Conservation (phyloP, 345 rosid species). For the Lagerstroemia speciosa region DNA sequence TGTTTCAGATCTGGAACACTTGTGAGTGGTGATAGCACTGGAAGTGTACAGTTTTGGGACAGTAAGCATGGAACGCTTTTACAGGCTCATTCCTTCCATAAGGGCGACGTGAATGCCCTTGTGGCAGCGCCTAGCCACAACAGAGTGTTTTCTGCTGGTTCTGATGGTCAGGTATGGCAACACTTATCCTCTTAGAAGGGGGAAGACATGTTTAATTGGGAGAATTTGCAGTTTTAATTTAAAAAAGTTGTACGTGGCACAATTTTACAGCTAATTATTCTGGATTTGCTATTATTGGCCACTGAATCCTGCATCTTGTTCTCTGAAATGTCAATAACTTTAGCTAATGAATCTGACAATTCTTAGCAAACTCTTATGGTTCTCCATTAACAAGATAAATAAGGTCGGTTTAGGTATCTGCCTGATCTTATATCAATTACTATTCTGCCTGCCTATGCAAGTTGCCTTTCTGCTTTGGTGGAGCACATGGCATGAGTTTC, state of each 20-base stretch:
- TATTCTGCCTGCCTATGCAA: not conserved
- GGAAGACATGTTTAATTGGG: not conserved
- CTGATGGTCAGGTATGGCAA: slow-evolving; percentile 78
- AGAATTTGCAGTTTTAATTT: not conserved
- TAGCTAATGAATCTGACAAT: not conserved
- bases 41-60: slow-evolving; percentile 93
- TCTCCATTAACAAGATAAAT: not conserved
- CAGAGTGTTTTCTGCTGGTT: slow-evolving; percentile 85
- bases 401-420: not conserved
- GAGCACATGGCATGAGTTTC: not conserved
- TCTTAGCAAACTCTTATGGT: not conserved
- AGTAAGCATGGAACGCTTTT: slow-evolving; percentile 73
- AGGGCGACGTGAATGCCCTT: slow-evolving; percentile 79
- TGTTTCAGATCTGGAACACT: slow-evolving; percentile 57
- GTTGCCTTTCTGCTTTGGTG: not conserved
- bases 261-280: not conserved
- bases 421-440: not conserved
- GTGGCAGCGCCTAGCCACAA: slow-evolving; percentile 82
- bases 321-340: not conserved
- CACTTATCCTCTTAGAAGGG: not conserved
- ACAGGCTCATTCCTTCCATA: slow-evolving; percentile 73
- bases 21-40: slow-evolving; percentile 89
- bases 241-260: too few species aligned
- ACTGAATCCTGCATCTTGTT: not conserved
- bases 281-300: not conserved